Evolutionary conservation across 2,329 filamentous ascomycete species (phyloP).

Genomic region (Tetracladium maxilliforme): DNA sequence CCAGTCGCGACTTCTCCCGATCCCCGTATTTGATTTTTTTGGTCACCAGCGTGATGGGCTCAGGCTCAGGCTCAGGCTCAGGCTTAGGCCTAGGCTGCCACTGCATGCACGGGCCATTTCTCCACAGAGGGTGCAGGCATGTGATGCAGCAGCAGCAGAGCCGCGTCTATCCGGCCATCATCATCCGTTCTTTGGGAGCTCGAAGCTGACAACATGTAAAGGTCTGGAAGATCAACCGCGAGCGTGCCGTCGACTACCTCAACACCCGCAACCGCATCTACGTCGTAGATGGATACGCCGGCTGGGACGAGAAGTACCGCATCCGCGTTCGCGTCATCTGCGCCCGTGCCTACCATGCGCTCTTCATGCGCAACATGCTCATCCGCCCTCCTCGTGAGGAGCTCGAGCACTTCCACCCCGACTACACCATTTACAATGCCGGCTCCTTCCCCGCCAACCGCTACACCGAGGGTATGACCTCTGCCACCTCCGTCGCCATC

Average conservation of each 20-base stretch:
- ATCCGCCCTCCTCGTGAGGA: conserved; percentile 86
- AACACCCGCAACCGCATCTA: conserved; percentile 99
- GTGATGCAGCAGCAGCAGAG: too few species aligned
- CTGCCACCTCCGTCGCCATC: conserved; percentile 91
- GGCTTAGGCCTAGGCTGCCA: too few species aligned
- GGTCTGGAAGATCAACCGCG: conserved; percentile 99
- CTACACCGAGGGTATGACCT: conserved; percentile 97
- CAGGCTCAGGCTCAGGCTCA: too few species aligned
- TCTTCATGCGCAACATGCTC: conserved; percentile 99
- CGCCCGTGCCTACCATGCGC: conserved; percentile 95
- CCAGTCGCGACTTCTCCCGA: too few species aligned
- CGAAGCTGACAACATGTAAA: conserved; percentile 19
- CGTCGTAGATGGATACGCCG: conserved; percentile 91
- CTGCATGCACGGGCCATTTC: too few species aligned
- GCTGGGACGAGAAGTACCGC: conserved; percentile 97
- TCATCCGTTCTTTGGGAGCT: background rate
- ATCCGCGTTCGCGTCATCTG: conserved; percentile 97
- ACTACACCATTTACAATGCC: conserved; percentile 99
- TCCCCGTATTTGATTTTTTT: too few species aligned
- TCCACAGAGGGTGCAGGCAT: too few species aligned
- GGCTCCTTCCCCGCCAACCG: conserved; percentile 97
- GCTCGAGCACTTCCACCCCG: conserved; percentile 93
- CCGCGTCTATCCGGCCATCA: too few species aligned
- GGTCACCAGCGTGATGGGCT: too few species aligned
- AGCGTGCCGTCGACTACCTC: conserved; percentile 96